These are phyloP conservation scores for Rhipidocladum racemiflorum DNA, from an alignment of 176 grass and related monocot species.

Conservation along the genomic window DNA sequence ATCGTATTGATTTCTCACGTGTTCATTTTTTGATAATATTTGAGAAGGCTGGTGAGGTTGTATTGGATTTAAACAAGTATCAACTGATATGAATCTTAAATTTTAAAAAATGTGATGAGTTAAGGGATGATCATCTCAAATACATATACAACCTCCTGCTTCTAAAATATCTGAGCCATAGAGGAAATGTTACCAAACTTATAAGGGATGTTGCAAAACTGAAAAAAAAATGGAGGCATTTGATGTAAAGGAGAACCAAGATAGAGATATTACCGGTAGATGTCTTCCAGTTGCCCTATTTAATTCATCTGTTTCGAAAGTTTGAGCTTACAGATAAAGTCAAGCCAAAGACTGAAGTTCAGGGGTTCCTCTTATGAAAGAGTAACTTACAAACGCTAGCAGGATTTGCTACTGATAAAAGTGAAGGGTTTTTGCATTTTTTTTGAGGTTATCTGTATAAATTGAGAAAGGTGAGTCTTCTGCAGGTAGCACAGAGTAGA, in stretches of 20 bases:
- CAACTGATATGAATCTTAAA: not conserved
- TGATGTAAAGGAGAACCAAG: not conserved
- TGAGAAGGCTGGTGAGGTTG: not conserved
- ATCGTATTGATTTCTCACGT: not conserved
- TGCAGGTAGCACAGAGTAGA: not conserved
- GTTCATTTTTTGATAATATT: not conserved
- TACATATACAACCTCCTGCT: not conserved
- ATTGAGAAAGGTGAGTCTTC: not conserved
- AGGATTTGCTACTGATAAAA: not conserved
- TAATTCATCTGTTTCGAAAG: slow-evolving; percentile 26
- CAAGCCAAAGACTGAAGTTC: not conserved
- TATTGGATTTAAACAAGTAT: not conserved
- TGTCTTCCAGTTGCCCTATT: too few species aligned
- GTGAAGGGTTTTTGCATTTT: not conserved
- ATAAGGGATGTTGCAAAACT: not conserved
- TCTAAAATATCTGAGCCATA: not conserved
- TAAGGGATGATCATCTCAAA: not conserved
- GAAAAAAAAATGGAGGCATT: not conserved
- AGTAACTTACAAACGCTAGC: slow-evolving; percentile 24
- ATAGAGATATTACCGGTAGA: not conserved
- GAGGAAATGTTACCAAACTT: not conserved
- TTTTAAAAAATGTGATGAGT: not conserved
- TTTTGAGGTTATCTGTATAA: not conserved
- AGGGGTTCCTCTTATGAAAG: not conserved
- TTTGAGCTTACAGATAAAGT: not conserved